These are phyloP conservation scores for Chrysanthemum makinoi DNA, from an alignment of 129 eudicot genomes.

Conservation along the genomic window DNA sequence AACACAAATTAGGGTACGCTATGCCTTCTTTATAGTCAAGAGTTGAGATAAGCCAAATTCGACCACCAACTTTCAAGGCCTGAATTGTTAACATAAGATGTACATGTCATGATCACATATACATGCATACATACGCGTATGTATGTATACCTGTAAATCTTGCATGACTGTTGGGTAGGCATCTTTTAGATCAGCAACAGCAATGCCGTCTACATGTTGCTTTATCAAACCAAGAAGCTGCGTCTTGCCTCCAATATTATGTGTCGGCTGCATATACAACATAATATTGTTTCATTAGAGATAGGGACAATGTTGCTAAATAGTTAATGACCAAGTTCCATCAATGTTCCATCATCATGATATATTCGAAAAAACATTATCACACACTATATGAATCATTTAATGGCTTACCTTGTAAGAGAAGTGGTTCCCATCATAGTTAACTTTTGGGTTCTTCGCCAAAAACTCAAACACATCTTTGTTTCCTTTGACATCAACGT, in stretches of 20 bases:
- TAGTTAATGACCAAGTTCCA: background rate
- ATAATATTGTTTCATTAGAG: background rate
- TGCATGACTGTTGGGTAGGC: slow-evolving; percentile 77
- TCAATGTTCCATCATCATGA: background rate
- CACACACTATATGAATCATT: background rate
- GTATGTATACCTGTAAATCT: slow-evolving; percentile 58
- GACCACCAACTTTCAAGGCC: background rate
- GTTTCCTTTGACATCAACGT: slow-evolving; percentile 69
- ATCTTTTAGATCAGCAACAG: slow-evolving; percentile 74
- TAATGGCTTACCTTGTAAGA: slow-evolving; percentile 72
- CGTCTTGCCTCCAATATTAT: slow-evolving; percentile 49
- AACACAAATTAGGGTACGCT: background rate
- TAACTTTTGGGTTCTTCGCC: slow-evolving; percentile 71
- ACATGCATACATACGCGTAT: no score
- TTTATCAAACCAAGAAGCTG: slow-evolving; percentile 46
- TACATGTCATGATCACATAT: no score
- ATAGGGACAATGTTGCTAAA: background rate
- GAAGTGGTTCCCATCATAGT: slow-evolving; percentile 66
- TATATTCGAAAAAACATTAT: no score
- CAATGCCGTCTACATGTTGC: slow-evolving; percentile 64
- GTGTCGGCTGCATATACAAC: slow-evolving; percentile 58
- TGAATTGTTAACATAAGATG: background rate
- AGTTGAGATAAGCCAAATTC: background rate
- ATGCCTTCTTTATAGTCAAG: background rate
- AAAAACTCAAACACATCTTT: slow-evolving; percentile 81